Percentiles rank a stretch among this genome's conserved stretches.
Evolutionary conservation across 1,284 basidiomycete species (phyloP).

Genomic region (Cryptococcus floricola): DNA sequence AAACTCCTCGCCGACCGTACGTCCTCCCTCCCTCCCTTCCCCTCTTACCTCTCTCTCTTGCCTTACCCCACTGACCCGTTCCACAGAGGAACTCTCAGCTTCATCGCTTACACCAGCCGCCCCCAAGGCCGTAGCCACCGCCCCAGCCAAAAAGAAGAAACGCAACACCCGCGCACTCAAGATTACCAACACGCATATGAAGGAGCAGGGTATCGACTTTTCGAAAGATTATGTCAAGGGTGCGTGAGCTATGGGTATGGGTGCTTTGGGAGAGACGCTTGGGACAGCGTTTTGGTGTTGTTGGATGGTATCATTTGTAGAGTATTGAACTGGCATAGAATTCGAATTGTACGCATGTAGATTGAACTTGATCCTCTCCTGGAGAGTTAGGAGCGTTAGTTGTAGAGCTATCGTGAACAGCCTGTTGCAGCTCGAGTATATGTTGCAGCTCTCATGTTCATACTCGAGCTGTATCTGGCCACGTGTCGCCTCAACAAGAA

Average conservation of each 20-base stretch:
- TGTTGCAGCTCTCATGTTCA: no score
- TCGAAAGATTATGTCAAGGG: slow-evolving; percentile 46
- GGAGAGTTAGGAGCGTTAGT: no score
- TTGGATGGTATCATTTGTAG: no score
- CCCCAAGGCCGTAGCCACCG: slow-evolving; percentile 21
- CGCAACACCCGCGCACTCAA: slow-evolving; percentile 36
- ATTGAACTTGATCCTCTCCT: no score
- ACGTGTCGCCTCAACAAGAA: no score
- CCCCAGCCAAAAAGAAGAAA: slow-evolving; percentile 40
- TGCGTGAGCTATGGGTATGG: slow-evolving; percentile 1
- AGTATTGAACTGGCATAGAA: no score
- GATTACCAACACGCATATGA: slow-evolving; percentile 50
- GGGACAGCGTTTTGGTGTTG: not conserved
- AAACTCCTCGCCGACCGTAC: slow-evolving; percentile 40
- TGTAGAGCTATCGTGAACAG: no score
- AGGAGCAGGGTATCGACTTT: slow-evolving; percentile 47
- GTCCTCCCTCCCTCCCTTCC: not conserved
- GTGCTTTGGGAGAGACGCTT: no score
- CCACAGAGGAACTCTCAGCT: slow-evolving; percentile 38
- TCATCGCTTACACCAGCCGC: slow-evolving; percentile 19
- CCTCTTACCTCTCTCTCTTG: not conserved
- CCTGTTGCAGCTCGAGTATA: no score
- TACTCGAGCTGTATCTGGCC: no score
- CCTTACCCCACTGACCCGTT: not conserved
- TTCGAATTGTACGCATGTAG: no score